phyloP scores from a whole-genome alignment of 1,284 basidiomycete genomes.

The Pseudozyma sp. region DNA sequence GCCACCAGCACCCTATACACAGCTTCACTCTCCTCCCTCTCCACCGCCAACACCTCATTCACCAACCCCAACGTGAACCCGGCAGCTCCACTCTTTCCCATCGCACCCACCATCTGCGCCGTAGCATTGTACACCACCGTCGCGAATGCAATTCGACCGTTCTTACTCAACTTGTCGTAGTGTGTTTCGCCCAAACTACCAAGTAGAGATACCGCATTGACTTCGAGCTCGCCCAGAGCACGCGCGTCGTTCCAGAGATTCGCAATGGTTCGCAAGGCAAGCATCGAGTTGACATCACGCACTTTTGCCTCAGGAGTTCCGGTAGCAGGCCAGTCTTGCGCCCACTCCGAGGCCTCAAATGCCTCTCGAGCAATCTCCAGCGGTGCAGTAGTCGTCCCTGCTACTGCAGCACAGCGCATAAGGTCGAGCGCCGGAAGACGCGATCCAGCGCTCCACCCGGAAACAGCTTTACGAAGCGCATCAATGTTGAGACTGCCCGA shows the following conservation, averaged over 20 bases:
- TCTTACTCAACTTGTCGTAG: slow-evolving; percentile 73
- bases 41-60: slow-evolving; percentile 49
- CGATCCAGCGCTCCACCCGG: slow-evolving; percentile 82
- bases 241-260: slow-evolving; percentile 76
- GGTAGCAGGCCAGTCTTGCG: slow-evolving; percentile 71
- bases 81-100: slow-evolving; percentile 19
- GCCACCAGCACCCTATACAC: slow-evolving; percentile 86
- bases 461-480: slow-evolving; percentile 72
- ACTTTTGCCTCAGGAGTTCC: slow-evolving; percentile 72
- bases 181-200: slow-evolving; percentile 45
- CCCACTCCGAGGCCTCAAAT: slow-evolving; percentile 80
- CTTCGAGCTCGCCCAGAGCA: slow-evolving; percentile 61
- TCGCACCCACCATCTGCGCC: slow-evolving; percentile 30
- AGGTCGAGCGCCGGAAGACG: slow-evolving; percentile 94
- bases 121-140: slow-evolving; percentile 79
- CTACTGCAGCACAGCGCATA: slow-evolving; percentile 80
- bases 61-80: slow-evolving; percentile 48
- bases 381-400: slow-evolving; percentile 72
- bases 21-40: slow-evolving; percentile 82
- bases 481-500: slow-evolving; percentile 28
- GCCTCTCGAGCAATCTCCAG: slow-evolving; percentile 75
- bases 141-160: slow-evolving; percentile 78
- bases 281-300: slow-evolving; percentile 84
- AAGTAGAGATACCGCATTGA: slow-evolving; percentile 69
- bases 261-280: slow-evolving; percentile 83